Evolutionary conservation across 2,329 filamentous ascomycete genomes (phyloP).

Genomic region (Dryadomyces quercivorus): DNA sequence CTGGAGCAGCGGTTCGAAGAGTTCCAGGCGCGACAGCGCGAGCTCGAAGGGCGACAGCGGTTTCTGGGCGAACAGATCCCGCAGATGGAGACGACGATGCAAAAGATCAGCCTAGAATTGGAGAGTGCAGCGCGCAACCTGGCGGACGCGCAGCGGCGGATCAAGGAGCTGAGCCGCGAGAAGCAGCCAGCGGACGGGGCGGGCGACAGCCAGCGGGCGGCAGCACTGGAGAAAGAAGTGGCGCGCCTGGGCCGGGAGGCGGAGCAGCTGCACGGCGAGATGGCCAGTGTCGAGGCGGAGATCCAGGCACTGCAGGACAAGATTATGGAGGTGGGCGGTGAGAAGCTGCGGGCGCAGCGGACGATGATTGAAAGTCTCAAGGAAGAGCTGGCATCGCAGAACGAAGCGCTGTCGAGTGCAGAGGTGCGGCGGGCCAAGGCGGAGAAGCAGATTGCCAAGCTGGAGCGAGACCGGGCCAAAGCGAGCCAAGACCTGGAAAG

Average conservation of each 20-base stretch:
- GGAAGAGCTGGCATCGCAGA: slow-evolving; percentile 68
- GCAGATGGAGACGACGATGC: slow-evolving; percentile 75
- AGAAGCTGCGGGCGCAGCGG: slow-evolving; percentile 81
- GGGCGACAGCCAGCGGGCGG: slow-evolving; percentile 59
- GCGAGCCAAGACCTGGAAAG: slow-evolving; percentile 68
- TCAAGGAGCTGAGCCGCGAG: slow-evolving; percentile 73
- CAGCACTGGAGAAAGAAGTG: slow-evolving; percentile 66
- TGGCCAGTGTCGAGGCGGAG: slow-evolving; percentile 80
- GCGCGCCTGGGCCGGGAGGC: slow-evolving; percentile 64
- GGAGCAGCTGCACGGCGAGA: slow-evolving; percentile 68
- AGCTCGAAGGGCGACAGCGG: slow-evolving; percentile 62
- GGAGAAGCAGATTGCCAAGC: slow-evolving; percentile 80
- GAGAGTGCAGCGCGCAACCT: slow-evolving; percentile 79
- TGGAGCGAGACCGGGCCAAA: slow-evolving; percentile 70
- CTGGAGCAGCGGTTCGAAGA: slow-evolving; percentile 73
- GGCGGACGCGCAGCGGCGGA: slow-evolving; percentile 68
- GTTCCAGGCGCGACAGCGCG: slow-evolving; percentile 73
- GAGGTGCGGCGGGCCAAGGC: slow-evolving; percentile 87
- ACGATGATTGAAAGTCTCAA: slow-evolving; percentile 83
- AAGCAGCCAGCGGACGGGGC: slow-evolving; percentile 62
- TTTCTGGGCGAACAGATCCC: slow-evolving; percentile 70
- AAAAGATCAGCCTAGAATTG: slow-evolving; percentile 80
- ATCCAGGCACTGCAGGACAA: slow-evolving; percentile 89
- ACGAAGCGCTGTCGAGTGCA: slow-evolving; percentile 71
- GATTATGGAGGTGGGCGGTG: slow-evolving; percentile 96